Base-by-base conservation (phyloP, 306 rosid species). In the Corylus heterophylla region DNA sequence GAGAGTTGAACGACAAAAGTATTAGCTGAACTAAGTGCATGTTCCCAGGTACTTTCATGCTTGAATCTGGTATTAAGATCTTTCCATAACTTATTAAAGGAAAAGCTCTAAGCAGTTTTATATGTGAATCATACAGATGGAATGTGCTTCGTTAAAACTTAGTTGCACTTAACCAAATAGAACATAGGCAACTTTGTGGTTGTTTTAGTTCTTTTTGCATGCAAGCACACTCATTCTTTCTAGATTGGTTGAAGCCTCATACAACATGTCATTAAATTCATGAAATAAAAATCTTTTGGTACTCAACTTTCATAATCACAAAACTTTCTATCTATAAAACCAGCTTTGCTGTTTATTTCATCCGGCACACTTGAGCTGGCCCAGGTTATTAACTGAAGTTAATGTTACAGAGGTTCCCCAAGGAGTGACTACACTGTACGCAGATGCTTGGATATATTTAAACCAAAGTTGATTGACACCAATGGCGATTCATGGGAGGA, bases 401-500 rank as follows among this genome's bases (percentile, higher is more conserved):
- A 81, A 89, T 90, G 74, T 87, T 91, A 92, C 98, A 95, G 97
- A 87, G 98, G 98, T 77, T 91, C 94, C 83, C 90, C 91, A 1
- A 91, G 91, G 85, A 95, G 98, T 56, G 90, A 91, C 75, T 62
- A 70, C 74, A 87, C 93, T 74, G 90, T 89, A 4, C 95, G 92
- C 54, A 86, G 96, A 77, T 92, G 96, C 90, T 86, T 92, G 85
- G 86, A 82, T 76, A 80, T 92, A 83, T 91, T 95, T 51, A 92
- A 91, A 81, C 98, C 98, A 18, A 87, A 84, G 79, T 84, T 95
- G 80, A 89, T 90, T 50, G 84, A 84, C 74, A 81, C 88, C 67
- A 90, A 89, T 72, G 98, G 84, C 77, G 98, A 95, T 69, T 92
- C 98, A 29, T 95, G 98, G 98, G 98, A 95, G 88, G 98, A 90